Evolutionary conservation across 768 basidiomycete genomes (phyloP).

Genomic region (Lactarius evosmus): DNA sequence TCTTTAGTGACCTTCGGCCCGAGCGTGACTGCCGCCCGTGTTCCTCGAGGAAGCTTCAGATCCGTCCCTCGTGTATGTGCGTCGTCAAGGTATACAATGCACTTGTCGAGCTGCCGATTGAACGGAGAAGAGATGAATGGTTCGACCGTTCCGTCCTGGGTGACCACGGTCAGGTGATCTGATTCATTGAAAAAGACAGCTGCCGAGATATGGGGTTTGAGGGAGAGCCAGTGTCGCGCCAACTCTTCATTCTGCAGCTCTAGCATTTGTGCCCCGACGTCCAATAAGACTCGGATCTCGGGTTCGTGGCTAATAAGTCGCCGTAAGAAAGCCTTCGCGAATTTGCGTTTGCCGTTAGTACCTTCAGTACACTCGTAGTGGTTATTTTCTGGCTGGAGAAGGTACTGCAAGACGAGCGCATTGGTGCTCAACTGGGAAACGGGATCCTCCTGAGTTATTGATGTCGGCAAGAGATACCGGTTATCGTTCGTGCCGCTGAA

Average conservation of each 20-base stretch:
- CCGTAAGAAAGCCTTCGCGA: slow-evolving; percentile 32
- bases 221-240: slow-evolving; percentile 42
- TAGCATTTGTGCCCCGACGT: slow-evolving; percentile 57
- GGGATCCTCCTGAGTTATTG: slow-evolving; percentile 40
- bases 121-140: slow-evolving; percentile 37
- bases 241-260: slow-evolving; percentile 46
- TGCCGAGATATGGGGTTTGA: slow-evolving; percentile 35
- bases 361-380: slow-evolving; percentile 32
- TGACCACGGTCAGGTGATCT: slow-evolving; percentile 28
- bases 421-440: slow-evolving; percentile 46
- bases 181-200: slow-evolving; percentile 39
- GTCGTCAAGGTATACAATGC: background rate
- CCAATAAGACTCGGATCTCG: slow-evolving; percentile 46
- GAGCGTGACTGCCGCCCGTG: background rate
- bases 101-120: background rate
- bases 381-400: slow-evolving; percentile 43
- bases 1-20: background rate
- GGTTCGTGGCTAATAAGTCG: slow-evolving; percentile 38
- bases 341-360: slow-evolving; percentile 21
- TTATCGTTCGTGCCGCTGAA: slow-evolving; percentile 59
- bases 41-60: background rate
- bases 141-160: slow-evolving; percentile 35
- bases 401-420: slow-evolving; percentile 42
- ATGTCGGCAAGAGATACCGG: slow-evolving; percentile 36
- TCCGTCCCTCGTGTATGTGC: slow-evolving; percentile 1